Conservation (phyloP, 371 early-diverging fungal species). For the Dichotomocladium elegans region DNA sequence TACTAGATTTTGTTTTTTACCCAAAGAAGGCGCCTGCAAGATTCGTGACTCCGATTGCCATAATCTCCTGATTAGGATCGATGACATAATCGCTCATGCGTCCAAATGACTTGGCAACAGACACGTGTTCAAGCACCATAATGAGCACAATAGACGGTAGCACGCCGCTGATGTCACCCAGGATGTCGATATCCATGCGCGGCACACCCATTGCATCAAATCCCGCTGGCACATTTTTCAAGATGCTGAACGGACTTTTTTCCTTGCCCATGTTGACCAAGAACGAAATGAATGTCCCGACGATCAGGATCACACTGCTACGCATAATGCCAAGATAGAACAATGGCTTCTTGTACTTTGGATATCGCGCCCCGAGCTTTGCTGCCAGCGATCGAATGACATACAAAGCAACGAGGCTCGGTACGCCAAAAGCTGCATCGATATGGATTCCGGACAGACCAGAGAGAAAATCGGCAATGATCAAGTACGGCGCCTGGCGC, state of each 20-base stretch:
- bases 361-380: constrained; percentile 12
- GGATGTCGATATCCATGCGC: constrained; percentile 25
- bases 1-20: constrained; percentile 14
- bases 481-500: constrained; percentile 42
- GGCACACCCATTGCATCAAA: constrained; percentile 54
- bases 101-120: constrained; percentile 77
- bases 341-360: constrained; percentile 18
- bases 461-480: constrained; percentile 38
- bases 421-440: constrained; percentile 39
- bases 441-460: constrained; percentile 25
- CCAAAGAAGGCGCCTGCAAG: constrained; percentile 77
- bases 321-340: constrained; percentile 41
- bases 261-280: constrained; percentile 11
- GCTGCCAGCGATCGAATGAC: constrained; percentile 18
- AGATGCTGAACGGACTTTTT: constrained; percentile 35
- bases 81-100: constrained; percentile 51
- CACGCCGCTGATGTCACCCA: constrained; percentile 34
- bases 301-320: constrained; percentile 24
- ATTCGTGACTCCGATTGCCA: constrained; percentile 84
- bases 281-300: constrained; percentile 27
- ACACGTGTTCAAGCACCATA: constrained; percentile 73
- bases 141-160: constrained; percentile 62
- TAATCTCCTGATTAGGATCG: constrained; percentile 75
- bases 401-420: constrained; percentile 26
- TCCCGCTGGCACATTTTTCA: constrained; percentile 62